Base-by-base conservation (phyloP, 148 eudicot genomes). In the Gaultheria prostrata region DNA sequence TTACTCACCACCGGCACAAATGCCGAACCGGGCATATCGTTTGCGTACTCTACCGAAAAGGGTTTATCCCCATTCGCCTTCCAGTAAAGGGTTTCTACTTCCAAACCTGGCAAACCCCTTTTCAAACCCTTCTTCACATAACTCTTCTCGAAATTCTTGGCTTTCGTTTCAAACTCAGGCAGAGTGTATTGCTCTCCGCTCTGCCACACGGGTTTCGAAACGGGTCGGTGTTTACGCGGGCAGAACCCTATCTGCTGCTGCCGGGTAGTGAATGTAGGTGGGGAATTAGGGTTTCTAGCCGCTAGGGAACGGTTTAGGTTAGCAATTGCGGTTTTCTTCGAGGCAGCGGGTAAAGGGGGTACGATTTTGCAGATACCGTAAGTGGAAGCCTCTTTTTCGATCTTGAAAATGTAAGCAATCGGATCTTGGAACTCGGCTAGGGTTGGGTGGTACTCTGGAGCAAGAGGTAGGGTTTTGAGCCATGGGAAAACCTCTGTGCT, bases 1-100 rank as follows among this genome's bases (percentile, higher is more conserved):
- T 13, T 86, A 57, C 81, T 89, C 72, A 83, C 53, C 2, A 84
- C 59, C 0, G 88, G 86, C 50, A 51, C 88, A 82, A 97, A 97
- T 24, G 92, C 99, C 14, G 98, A 94, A 10, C 99, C 99, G 0
- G 99, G 97, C 98, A 97, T 92, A 79, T 97, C 99, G 82, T 97
- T 97, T 1, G 99, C 99, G 81, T 97, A 97, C 95, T 94, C 99
- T 7, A 97, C 97, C 13, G 91, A 83, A 78, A 94, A 85, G 78
- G 97, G 95, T 69, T 94, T 91, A 69, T 93, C 99, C 86, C 91
- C 92, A 84, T 86, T 88, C 3, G 99, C 99, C 57, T 93, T 94
- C 99, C 99, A 97, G 39, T 91, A 97, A 14, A 97, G 87, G 75
- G 97, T 93, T 83, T 97, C 98, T 1, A 93, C 49, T 65, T 97